Percentiles rank a stretch among this genome's conserved stretches.
These are phyloP conservation scores for Tubosaeta sp. DNA, from an alignment of 768 basidiomycete genomes.

Conservation along the genomic window DNA sequence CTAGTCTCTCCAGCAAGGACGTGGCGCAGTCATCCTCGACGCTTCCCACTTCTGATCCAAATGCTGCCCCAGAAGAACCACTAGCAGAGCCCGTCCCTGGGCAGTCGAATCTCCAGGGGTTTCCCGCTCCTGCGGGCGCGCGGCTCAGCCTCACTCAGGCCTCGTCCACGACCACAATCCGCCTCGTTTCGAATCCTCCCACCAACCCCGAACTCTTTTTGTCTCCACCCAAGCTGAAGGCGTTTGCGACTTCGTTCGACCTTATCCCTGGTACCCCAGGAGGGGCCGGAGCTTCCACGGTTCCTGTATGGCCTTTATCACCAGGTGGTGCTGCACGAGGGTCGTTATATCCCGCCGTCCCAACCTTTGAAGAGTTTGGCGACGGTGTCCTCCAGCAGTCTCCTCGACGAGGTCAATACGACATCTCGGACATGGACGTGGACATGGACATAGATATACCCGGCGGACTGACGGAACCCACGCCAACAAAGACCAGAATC, in stretches of 20 bases:
- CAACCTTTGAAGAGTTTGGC: conserved; percentile 30
- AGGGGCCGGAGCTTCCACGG: conserved; percentile 10
- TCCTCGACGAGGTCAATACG: conserved; percentile 13
- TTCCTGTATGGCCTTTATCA: conserved; percentile 41
- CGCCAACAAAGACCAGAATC: conserved; percentile 14
- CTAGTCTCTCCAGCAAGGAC: conserved; percentile 22
- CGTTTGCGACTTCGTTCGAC: conserved; percentile 66
- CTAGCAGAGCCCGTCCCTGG: conserved; percentile 54
- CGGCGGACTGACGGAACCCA: conserved; percentile 26
- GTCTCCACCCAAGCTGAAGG: conserved; percentile 61
- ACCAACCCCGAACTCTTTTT: conserved; percentile 20
- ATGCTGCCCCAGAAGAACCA: conserved; percentile 13
- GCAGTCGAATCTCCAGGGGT: conserved; percentile 51
- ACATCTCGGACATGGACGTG: conserved; percentile 34
- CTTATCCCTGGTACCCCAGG: conserved; percentile 57
- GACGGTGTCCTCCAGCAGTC: conserved; percentile 21
- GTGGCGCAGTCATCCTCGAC: conserved; percentile 22
- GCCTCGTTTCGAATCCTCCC: conserved; percentile 36
- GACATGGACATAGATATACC: conserved; percentile 36
- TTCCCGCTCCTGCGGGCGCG: conserved; percentile 57
- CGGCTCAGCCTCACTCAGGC: conserved; percentile 56
- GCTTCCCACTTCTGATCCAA: conserved; percentile 26
- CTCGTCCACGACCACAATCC: conserved; percentile 45
- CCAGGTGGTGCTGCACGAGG: conserved; percentile 22
- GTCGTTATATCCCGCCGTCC: conserved; percentile 39